These are phyloP conservation scores for Bolboschoenus planiculmis DNA, from an alignment of 176 grass and related monocot species.

Conservation along the genomic window DNA sequence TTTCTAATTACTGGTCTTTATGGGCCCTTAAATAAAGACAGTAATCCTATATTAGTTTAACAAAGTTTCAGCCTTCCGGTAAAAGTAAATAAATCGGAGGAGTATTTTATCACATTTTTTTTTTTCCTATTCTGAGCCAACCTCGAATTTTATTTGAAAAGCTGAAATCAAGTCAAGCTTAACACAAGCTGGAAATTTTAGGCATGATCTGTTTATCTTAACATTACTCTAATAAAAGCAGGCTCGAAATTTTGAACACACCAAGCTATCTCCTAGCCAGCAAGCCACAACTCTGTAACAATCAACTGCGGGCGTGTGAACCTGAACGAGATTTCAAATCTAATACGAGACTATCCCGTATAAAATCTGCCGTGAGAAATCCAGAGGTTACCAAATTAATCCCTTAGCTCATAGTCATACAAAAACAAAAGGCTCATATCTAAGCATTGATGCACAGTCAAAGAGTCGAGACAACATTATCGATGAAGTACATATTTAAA, in stretches of 20 bases:
- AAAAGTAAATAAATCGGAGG: too few relatives aligned
- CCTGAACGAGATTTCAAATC: too few relatives aligned
- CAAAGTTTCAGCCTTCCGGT: too few relatives aligned
- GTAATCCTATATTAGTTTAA: too few relatives aligned
- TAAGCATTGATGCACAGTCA: background rate
- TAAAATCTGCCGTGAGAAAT: background rate
- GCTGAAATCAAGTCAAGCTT: background rate
- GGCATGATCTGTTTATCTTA: background rate
- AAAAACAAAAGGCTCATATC: background rate
- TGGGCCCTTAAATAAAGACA: too few relatives aligned
- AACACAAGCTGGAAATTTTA: background rate
- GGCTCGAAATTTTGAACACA: background rate
- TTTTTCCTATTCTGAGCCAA: background rate
- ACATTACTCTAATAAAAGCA: background rate
- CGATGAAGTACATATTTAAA: background rate
- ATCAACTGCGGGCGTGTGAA: background rate
- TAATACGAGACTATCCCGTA: background rate
- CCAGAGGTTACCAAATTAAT: background rate
- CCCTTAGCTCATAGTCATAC: background rate
- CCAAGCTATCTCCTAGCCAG: background rate
- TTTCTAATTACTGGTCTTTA: background rate
- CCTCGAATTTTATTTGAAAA: background rate
- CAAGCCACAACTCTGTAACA: too few relatives aligned
- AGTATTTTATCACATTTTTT: too few relatives aligned
- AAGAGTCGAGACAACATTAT: background rate